These are phyloP conservation scores for Colletotrichum godetiae DNA, from an alignment of 2,329 filamentous ascomycete species.

Conservation along the genomic window DNA sequence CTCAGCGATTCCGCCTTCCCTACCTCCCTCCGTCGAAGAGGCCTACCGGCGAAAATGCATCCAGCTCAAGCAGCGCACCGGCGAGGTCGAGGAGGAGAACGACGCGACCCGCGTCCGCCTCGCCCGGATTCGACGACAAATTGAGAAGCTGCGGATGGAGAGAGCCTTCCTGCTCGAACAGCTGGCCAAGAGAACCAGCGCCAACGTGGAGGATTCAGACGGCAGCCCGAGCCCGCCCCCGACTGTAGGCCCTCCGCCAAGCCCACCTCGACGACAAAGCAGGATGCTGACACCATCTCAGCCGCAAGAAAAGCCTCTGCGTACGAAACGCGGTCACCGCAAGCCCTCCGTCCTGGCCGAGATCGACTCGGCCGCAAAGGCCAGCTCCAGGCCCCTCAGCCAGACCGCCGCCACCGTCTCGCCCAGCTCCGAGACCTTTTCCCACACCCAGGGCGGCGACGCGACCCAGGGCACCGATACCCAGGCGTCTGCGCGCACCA, in stretches of 20 bases:
- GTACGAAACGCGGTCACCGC: conserved; percentile 78
- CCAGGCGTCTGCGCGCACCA: conserved; percentile 45
- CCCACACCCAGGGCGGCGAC: conserved; percentile 54
- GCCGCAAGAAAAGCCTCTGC: conserved; percentile 83
- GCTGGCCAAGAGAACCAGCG: conserved; percentile 78
- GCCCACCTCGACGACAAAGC: conserved; percentile 36
- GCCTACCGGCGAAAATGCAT: conserved; percentile 98
- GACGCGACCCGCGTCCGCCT: conserved; percentile 85
- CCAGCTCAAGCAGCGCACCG: conserved; percentile 89
- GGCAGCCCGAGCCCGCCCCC: conserved; percentile 83
- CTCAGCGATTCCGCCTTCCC: conserved; percentile 65
- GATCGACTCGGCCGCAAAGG: conserved; percentile 53
- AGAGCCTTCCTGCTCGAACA: conserved; percentile 81
- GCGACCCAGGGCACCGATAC: conserved; percentile 42
- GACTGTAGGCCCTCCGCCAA: conserved; percentile 65
- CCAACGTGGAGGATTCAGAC: conserved; percentile 82
- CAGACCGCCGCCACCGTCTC: conserved; percentile 59
- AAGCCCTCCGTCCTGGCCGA: conserved; percentile 65
- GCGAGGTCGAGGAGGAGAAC: conserved; percentile 92
- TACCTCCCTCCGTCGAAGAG: conserved; percentile 92
- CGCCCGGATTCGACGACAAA: conserved; percentile 81
- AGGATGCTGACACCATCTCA: conserved; percentile 47
- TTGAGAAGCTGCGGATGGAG: conserved; percentile 92
- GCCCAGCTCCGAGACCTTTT: conserved; percentile 64
- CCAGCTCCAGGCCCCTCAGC: conserved; percentile 55